These are phyloP conservation scores for Acanthamoeba lenticulata DNA, from an alignment of 208 protist genomes.

Conservation along the genomic window DNA sequence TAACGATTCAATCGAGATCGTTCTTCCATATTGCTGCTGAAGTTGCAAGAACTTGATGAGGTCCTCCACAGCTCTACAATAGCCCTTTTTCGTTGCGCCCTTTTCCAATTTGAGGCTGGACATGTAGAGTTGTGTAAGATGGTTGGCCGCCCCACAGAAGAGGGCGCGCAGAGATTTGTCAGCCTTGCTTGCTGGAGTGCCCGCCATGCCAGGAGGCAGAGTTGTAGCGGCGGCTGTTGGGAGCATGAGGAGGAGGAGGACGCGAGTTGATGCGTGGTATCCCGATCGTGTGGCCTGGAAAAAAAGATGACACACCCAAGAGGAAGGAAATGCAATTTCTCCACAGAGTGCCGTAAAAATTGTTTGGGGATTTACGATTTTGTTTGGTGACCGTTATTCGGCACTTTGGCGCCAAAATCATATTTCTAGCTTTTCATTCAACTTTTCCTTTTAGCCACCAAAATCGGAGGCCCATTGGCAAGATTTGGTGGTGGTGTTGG, in stretches of 20 bases:
- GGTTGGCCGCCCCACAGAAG: slow-evolving; percentile 65
- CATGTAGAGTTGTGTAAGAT: slow-evolving; percentile 70
- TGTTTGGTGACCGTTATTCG: not conserved
- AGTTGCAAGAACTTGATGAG: slow-evolving; percentile 10
- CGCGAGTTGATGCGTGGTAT: not conserved
- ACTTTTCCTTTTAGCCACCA: too few relatives aligned
- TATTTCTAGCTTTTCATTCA: too few relatives aligned
- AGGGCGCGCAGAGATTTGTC: slow-evolving; percentile 45
- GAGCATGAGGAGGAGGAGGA: not conserved
- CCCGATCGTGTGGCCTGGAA: not conserved
- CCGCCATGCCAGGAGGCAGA: not conserved
- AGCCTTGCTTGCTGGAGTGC: slow-evolving; percentile 21
- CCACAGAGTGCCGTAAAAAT: too few relatives aligned
- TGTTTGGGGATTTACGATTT: not conserved
- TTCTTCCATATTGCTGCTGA: slow-evolving; percentile 15
- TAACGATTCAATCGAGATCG: slow-evolving; percentile 10
- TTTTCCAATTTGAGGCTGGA: slow-evolving; percentile 58
- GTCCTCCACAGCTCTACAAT: slow-evolving; percentile 39
- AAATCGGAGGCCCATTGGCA: too few relatives aligned
- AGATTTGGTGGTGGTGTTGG: too few relatives aligned
- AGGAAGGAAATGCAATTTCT: too few relatives aligned
- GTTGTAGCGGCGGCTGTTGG: not conserved
- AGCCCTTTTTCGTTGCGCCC: slow-evolving; percentile 56
- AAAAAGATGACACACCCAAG: too few relatives aligned
- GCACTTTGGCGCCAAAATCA: too few relatives aligned